Percentiles rank a stretch among this genome's conserved stretches.
Evolutionary conservation across 208 protist species (phyloP).

Genomic region (Leishmania arabica): DNA sequence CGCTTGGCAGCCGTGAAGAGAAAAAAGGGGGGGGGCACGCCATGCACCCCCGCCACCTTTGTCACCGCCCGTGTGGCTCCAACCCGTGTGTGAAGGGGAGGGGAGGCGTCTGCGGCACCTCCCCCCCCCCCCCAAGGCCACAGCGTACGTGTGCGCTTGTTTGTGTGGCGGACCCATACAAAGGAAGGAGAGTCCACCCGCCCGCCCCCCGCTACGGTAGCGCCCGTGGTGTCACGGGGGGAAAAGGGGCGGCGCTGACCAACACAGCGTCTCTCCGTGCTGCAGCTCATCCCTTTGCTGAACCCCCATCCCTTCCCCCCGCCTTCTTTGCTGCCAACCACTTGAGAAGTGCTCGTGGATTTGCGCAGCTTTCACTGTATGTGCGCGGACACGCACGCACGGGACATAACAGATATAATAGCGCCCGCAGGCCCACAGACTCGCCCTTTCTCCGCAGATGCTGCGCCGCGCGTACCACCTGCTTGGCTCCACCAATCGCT

Average conservation of each 20-base stretch:
- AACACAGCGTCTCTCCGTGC: not conserved
- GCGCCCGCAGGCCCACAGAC: not conserved
- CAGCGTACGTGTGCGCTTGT: not conserved
- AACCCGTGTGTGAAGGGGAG: not conserved
- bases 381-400: not conserved
- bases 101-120: not conserved
- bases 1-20: not conserved
- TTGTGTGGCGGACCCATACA: not conserved
- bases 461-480: conserved; percentile 44
- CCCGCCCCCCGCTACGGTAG: not conserved
- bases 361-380: not conserved
- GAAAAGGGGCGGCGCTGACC: not conserved
- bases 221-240: not conserved
- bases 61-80: not conserved
- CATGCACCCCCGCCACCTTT: not conserved
- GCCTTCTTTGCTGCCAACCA: not conserved
- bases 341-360: conserved; percentile 7
- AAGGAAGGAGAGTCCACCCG: not conserved
- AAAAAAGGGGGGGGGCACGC: not conserved
- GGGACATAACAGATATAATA: not conserved
- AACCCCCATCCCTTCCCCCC: not conserved
- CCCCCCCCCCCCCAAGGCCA: not conserved
- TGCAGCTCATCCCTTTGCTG: not conserved
- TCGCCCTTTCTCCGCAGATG: conserved; percentile 26
- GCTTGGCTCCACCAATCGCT: conserved; percentile 83